Base-by-base conservation (phyloP, 371 early-diverging fungal species). In the Rhizopus stolonifer region DNA sequence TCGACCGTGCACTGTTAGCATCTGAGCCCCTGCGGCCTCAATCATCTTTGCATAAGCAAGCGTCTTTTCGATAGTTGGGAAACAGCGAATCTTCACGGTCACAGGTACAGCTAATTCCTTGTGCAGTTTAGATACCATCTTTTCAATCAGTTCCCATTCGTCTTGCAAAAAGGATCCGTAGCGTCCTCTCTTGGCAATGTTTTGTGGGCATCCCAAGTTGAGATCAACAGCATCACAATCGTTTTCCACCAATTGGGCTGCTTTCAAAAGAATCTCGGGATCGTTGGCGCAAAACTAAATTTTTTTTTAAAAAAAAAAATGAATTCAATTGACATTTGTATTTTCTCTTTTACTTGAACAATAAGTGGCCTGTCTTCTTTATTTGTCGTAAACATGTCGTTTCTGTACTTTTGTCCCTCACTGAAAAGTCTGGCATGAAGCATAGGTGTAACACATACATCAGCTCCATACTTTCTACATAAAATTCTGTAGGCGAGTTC, bases 391-490 rank as follows among this genome's bases (percentile, higher is more conserved):
- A 90, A 98, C 42, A 85, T 80, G 34, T 93, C 93, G 9, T 81
- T 61, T 36, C 85, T 73, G 56, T 92, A 94, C 34, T 74, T 78
- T 49, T 64, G 70, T n/a, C 73, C 76, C 32, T 88, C 88, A 36
- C 74, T 62, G 65, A 96, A 98, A 48, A 91, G 64, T 49, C 81
- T 83, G 11, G 95, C 95, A 63, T 99, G 93, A 67, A 99, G 89
- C 99, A 99, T 99, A 53, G 99, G 99, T 11, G 99, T 99, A 64
- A 93, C 99, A 74, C 96, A 95, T 1, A 98, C 77, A 31, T 98
- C 80, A 1, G 98, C 96, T 25, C 90, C 92, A 69, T 99, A 92
- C 24, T 88, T 79, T 39, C 93, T 76, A 19, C 91, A 87, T n/a
- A 99, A 82, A n/a, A 92, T 80, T 42, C 99, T 81, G 92, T 94